Evolutionary conservation across 2,329 filamentous ascomycete genomes (phyloP).

Genomic region (Dactylellina sp.): DNA sequence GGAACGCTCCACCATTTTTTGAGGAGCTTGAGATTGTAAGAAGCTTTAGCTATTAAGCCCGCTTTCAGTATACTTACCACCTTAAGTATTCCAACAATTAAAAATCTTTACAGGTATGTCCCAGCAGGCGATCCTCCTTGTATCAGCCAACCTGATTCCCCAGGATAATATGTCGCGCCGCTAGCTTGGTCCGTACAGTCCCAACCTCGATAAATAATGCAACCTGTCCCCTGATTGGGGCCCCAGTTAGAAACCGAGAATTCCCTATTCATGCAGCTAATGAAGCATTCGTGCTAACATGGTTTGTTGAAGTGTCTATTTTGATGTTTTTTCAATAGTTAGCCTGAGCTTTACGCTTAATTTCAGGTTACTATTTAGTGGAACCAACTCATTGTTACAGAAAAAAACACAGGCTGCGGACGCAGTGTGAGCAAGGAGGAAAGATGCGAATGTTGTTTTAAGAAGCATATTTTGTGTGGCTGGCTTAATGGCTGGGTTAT

Average conservation of each 20-base stretch:
- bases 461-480: constrained; percentile 1
- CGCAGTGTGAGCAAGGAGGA: constrained; percentile 1
- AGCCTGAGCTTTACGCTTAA: not conserved
- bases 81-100: constrained; percentile 13
- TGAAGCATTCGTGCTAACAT: constrained; percentile 20
- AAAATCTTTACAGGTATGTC: not conserved
- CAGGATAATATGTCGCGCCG: constrained; percentile 10
- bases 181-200: constrained; percentile 8
- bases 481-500: not conserved
- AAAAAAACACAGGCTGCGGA: constrained; percentile 11
- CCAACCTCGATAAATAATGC: constrained; percentile 4
- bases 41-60: too few species aligned
- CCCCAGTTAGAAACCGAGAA: not conserved
- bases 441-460: constrained; percentile 9
- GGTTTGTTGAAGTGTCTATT: constrained; percentile 1
- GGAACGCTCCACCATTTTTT: too few species aligned
- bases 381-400: constrained; percentile 8
- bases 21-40: too few species aligned
- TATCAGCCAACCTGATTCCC: not conserved
- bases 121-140: constrained; percentile 1
- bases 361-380: not conserved
- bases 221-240: constrained; percentile 3
- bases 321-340: not conserved
- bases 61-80: too few species aligned
- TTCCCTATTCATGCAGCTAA: constrained; percentile 8